phyloP scores from a whole-genome alignment of 2,329 filamentous ascomycete genomes.

The Claviceps lovelessii region DNA sequence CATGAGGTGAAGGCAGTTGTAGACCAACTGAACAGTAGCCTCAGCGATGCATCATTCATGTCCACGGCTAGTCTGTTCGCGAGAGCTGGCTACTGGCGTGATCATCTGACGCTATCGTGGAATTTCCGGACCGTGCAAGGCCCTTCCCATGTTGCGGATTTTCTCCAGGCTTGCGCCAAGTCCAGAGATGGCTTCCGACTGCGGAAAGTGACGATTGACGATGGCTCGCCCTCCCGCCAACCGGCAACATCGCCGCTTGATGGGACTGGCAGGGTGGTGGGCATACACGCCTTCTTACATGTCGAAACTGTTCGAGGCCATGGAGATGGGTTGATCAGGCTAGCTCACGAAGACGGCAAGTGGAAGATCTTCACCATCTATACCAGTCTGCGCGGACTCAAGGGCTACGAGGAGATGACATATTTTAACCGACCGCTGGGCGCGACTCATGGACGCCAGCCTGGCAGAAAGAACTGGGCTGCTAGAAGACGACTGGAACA shows the following conservation, averaged over 20 bases:
- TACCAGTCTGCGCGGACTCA: conserved; percentile 41
- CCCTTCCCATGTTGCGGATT: conserved; percentile 22
- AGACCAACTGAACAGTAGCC: conserved; percentile 24
- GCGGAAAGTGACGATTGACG: conserved; percentile 30
- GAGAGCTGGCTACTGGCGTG: conserved; percentile 40
- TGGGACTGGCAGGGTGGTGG: conserved; percentile 29
- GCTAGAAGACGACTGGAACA: conserved; percentile 34
- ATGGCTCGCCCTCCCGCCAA: conserved; percentile 26
- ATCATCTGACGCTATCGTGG: conserved; percentile 44
- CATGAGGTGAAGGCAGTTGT: conserved; percentile 25
- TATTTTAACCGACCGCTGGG: conserved; percentile 37
- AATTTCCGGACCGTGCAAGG: conserved; percentile 38
- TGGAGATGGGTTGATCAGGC: conserved; percentile 41
- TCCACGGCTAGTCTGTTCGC: conserved; percentile 26
- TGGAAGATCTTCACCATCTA: conserved; percentile 55
- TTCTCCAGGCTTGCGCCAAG: conserved; percentile 19
- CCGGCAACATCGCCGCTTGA: conserved; percentile 35
- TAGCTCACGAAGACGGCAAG: conserved; percentile 26
- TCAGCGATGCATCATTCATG: conserved; percentile 22
- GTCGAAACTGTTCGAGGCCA: conserved; percentile 38
- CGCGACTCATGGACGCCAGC: conserved; percentile 37
- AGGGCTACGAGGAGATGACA: conserved; percentile 35
- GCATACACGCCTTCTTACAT: conserved; percentile 42
- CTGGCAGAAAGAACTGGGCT: conserved; percentile 44
- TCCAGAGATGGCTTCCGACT: conserved; percentile 26